Base-by-base conservation (phyloP, 2,329 filamentous ascomycete genomes). In the Ophiostoma himal-ulmi region DNA sequence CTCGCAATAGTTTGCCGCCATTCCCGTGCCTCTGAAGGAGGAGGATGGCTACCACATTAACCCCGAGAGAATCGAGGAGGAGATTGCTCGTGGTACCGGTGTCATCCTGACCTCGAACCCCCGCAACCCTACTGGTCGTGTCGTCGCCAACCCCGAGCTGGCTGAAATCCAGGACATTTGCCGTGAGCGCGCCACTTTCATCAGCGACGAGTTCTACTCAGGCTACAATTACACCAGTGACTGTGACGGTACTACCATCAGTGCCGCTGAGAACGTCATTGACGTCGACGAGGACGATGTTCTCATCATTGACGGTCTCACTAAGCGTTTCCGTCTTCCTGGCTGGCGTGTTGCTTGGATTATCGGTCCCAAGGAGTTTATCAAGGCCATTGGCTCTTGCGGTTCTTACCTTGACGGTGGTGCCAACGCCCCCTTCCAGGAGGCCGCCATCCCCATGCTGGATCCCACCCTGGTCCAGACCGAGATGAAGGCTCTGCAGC, bases 291-390 rank as follows among this genome's bases (percentile, higher is more conserved):
- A 92, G 77, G 92, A 96, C 72, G 92, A 96, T 77, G 94, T 98
- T 1, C 86, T 98, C 74, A 92, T 98, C 79, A 94, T 98, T 74
- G 94, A 98, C 78, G 94, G 94, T 68, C 86, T 98, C 36, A 98
- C 94, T 75, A 98, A 98, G 86, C 91, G 94, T 73, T 98, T 98
- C 86, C 90, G 94, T 75, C 88, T 98, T 41, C 94, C 94, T 1
- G 94, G 94, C 73, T 98, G 94, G 93, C 91, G 94, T 78, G 94
- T 98, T 62, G 94, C 94, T 7, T 98, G 94, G 94, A 93, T 98
- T 75, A 80, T 98, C 70, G 94, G 94, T 1, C 94, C 94, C 74
- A 97, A 97, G 83, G 94, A 97, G 76, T 98, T 97, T 81, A 93
- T 97, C 82, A 90, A 92, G 79, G 94, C 94, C 39, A 94, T 97